phyloP scores from a whole-genome alignment of 116 monocot species.

The Zostera marina region DNA sequence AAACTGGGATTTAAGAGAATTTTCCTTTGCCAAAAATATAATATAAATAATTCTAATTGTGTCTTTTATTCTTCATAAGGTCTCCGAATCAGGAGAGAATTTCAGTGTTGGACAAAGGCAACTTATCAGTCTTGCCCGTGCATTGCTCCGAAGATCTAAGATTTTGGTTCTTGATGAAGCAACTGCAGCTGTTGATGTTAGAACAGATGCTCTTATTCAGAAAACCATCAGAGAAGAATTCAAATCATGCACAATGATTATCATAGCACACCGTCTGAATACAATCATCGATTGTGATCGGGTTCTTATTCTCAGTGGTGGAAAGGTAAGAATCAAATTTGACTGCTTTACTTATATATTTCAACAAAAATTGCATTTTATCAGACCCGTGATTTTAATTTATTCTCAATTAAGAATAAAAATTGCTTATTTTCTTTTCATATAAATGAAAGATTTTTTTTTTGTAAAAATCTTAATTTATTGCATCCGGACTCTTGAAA shows the following conservation, averaged over 20 bases:
- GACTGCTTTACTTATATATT: no score
- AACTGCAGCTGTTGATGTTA: constrained; percentile 96
- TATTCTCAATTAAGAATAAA: no score
- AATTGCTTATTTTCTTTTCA: no score
- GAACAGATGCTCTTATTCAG: constrained; percentile 96
- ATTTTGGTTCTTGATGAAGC: constrained; percentile 99
- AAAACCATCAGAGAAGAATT: constrained; percentile 97
- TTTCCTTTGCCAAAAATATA: neutral
- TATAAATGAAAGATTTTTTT: no score
- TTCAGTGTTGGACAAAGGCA: constrained; percentile 98
- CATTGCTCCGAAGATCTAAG: constrained; percentile 72
- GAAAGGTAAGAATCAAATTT: constrained; percentile 35
- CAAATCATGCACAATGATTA: constrained; percentile 89
- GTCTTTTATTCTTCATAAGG: constrained; percentile 39
- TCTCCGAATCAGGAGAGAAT: constrained; percentile 94
- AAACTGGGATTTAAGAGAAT: no score
- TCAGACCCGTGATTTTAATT: no score
- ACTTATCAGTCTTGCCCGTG: constrained; percentile 86
- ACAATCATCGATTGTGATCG: constrained; percentile 93
- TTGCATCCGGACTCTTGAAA: no score
- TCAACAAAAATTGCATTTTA: no score
- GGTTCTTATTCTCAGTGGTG: constrained; percentile 71
- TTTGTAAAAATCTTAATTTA: no score
- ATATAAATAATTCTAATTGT: neutral
- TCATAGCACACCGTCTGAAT: constrained; percentile 91